Conservation (phyloP, 176 grass and related monocot genomes). For the Musa itinerans region DNA sequence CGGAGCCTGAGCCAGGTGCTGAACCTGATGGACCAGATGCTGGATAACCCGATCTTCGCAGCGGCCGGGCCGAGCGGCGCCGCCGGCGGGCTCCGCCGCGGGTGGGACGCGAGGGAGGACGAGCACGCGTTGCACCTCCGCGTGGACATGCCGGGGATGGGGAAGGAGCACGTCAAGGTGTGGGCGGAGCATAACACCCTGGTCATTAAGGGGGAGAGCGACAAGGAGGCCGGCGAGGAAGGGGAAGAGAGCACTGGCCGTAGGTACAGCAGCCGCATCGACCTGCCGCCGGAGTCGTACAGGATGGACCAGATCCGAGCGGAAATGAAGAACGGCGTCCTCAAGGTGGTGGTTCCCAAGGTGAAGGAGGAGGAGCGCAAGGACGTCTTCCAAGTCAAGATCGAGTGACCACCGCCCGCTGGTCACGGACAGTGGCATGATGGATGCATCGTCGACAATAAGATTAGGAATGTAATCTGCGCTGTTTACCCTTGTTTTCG, state of each 20-base stretch:
- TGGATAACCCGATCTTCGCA: conserved; percentile 24
- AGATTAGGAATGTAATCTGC: too few relatives aligned
- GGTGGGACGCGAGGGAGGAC: conserved; percentile 64
- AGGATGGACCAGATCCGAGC: conserved; percentile 78
- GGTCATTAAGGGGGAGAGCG: conserved; percentile 43
- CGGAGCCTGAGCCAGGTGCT: conserved; percentile 55
- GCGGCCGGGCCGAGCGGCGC: not conserved
- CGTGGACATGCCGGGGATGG: conserved; percentile 75
- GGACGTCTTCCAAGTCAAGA: conserved; percentile 62
- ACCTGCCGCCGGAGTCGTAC: conserved; percentile 47
- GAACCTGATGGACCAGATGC: conserved; percentile 54
- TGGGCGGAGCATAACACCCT: conserved; percentile 35
- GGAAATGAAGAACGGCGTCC: conserved; percentile 89
- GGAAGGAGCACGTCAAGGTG: conserved; percentile 65
- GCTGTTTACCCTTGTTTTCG: too few relatives aligned
- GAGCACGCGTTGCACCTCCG: conserved; percentile 46
- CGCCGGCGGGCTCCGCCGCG: conserved; percentile 19
- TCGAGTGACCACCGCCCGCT: conserved; percentile 23
- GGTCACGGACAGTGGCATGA: too few relatives aligned
- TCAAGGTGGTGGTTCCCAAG: conserved; percentile 74
- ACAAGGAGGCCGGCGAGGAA: conserved; percentile 20
- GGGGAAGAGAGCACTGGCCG: not conserved
- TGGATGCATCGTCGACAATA: too few relatives aligned
- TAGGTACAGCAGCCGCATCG: conserved; percentile 52
- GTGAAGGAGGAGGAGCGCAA: conserved; percentile 43